A percentile compares a stretch with the other conserved stretches of the same genome.
phyloP scores from a whole-genome alignment of 148 eudicot genomes.

The Oxyria digyna region DNA sequence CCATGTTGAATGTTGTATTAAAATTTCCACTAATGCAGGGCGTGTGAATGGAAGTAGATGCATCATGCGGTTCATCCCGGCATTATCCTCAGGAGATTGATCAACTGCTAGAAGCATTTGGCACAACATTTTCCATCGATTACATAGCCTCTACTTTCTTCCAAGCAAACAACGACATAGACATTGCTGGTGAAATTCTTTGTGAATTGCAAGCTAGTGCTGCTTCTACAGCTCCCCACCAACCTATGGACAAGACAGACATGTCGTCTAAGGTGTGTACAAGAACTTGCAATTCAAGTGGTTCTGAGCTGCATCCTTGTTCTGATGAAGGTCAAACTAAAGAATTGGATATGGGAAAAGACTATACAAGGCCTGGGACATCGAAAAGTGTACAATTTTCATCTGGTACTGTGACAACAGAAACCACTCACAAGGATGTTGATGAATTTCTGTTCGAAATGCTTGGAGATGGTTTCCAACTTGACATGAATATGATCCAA shows the following conservation, averaged over 20 bases:
- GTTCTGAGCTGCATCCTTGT: not conserved
- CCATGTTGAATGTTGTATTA: no score
- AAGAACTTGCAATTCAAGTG: not conserved
- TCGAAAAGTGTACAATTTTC: not conserved
- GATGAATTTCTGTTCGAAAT: constrained; percentile 52
- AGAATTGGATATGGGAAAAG: not conserved
- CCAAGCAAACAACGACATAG: constrained; percentile 34
- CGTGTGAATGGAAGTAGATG: constrained; percentile 17
- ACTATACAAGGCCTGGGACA: not conserved
- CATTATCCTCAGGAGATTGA: constrained; percentile 35
- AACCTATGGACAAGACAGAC: constrained; percentile 18
- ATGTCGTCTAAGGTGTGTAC: not conserved
- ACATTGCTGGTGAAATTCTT: constrained; percentile 40
- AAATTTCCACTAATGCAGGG: not conserved
- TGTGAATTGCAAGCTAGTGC: constrained; percentile 22
- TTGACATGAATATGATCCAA: constrained; percentile 35
- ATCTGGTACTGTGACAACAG: not conserved
- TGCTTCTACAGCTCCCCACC: constrained; percentile 14
- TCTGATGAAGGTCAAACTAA: not conserved
- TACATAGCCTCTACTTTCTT: constrained; percentile 53
- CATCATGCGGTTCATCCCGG: constrained; percentile 18
- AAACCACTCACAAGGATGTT: constrained; percentile 18
- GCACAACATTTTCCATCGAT: constrained; percentile 44
- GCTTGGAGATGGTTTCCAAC: constrained; percentile 76
- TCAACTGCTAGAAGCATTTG: constrained; percentile 51